phyloP scores from a whole-genome alignment of 2,329 filamentous ascomycete genomes.

The Fusarium sp. region DNA sequence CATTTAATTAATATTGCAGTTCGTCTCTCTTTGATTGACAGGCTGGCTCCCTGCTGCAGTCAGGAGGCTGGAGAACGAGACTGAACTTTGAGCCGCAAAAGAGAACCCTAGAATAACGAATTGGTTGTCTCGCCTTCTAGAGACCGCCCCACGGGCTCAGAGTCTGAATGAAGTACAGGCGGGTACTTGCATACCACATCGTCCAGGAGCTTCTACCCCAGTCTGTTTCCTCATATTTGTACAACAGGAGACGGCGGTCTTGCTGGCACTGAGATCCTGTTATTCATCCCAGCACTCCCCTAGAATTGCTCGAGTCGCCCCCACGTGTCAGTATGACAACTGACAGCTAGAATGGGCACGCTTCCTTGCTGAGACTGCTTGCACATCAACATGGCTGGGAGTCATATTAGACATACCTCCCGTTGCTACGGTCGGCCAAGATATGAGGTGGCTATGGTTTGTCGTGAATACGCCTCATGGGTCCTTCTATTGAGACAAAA shows the following conservation, averaged over 20 bases:
- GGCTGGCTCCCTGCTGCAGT: not conserved
- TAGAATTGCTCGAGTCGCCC: constrained; percentile 42
- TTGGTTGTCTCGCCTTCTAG: constrained; percentile 33
- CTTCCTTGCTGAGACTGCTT: constrained; percentile 20
- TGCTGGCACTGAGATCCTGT: constrained; percentile 25
- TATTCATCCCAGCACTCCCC: constrained; percentile 32
- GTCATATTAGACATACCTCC: constrained; percentile 17
- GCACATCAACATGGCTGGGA: constrained; percentile 26
- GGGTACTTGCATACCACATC: constrained; percentile 46
- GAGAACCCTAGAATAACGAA: constrained; percentile 21
- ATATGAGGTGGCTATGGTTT: constrained; percentile 15
- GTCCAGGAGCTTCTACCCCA: constrained; percentile 40
- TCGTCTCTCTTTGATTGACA: constrained; percentile 17
- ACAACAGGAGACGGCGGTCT: constrained; percentile 38
- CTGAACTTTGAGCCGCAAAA: constrained; percentile 25
- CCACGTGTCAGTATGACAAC: constrained; percentile 45
- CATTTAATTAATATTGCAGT: constrained; percentile 10
- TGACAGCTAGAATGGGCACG: constrained; percentile 31
- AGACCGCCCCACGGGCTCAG: constrained; percentile 39
- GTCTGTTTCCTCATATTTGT: constrained; percentile 41
- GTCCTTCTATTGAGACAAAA: constrained; percentile 20
- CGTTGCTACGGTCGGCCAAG: constrained; percentile 3
- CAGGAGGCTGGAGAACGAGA: constrained; percentile 9
- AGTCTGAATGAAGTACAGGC: constrained; percentile 40
- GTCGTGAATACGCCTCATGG: constrained; percentile 3